Base-by-base conservation (phyloP, 176 grass and related monocot species). In the Chloris gayana region DNA sequence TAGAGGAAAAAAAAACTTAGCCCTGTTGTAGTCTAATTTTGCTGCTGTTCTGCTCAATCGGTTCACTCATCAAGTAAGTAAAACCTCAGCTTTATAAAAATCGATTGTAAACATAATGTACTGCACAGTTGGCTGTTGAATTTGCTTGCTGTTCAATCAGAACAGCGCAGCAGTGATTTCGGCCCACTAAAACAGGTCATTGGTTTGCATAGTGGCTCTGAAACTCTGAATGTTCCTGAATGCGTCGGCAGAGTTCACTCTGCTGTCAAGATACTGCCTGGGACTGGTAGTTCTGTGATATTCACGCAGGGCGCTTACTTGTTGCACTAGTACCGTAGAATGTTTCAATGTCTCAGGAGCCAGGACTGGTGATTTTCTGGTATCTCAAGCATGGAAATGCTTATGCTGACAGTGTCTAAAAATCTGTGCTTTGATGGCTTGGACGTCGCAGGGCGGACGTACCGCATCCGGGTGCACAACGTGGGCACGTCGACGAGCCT, bases 391-490 rank as follows among this genome's bases (percentile, higher is more conserved):
- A 44, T 12, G 35, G 35, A 37, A 37, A 37, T 37, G 35, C 35
- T 35, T 2, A 42, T 42, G 41, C 1, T 12, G 9, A 44, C 9
- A 44, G 12, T 44, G 41, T 44, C 9, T 8, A 44, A 12, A 12
- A 44, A 44, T 44, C 8, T 44, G 41, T 13, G 41, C 41, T 8
- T 44, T 11, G 41, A 11, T 44, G 41, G 1, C 2, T 44, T 10
- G 41, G 9, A 44, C 9, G 1, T 10, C 77, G 92, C 87, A 98
- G 92, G 95, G 0, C 93, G 95, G 77, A 93, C 85, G 33, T 95
- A 98, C 85, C 83, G 92, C 34, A 80, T 98, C 78, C 83, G 90
- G 26, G 85, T 98, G 53, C 95, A 98, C 75, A 98, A 98, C 58
- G 81, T 98, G 7, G 95, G 95, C 46, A 87, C 72, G 26, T 94